These are phyloP conservation scores for Achlya hypogyna DNA, from an alignment of 352 stramenopile species.

Conservation along the genomic window DNA sequence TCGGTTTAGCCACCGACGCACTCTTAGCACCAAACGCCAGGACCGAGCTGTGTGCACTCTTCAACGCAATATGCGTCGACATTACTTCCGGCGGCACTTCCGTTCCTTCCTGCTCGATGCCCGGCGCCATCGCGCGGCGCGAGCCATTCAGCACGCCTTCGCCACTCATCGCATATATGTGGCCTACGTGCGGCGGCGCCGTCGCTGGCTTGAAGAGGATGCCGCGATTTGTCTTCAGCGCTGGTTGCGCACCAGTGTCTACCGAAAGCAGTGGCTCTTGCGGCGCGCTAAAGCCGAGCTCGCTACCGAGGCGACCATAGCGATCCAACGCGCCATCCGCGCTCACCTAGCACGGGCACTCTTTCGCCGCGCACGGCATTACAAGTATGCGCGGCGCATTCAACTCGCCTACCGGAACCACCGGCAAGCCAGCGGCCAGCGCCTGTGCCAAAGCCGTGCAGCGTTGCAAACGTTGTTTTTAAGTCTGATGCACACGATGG, in stretches of 20 bases:
- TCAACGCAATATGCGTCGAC: conserved; percentile 1
- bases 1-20: background rate
- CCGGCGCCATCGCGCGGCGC: conserved; percentile 21
- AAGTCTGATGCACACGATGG: too few relatives aligned
- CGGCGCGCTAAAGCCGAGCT: conserved; percentile 42
- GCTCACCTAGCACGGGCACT: conserved; percentile 37
- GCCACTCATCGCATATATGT: conserved; percentile 27
- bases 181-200: conserved; percentile 7
- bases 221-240: conserved; percentile 27
- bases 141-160: conserved; percentile 15
- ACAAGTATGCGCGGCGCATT: conserved; percentile 26
- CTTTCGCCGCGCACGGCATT: conserved; percentile 24
- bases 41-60: background rate
- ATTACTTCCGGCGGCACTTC: background rate
- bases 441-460: too few relatives aligned
- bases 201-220: conserved; percentile 27
- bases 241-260: conserved; percentile 23
- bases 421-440: too few relatives aligned
- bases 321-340: conserved; percentile 34
- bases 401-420: conserved; percentile 40
- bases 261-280: conserved; percentile 22
- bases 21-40: conserved; percentile 22
- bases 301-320: conserved; percentile 26
- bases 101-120: conserved; percentile 2
- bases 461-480: too few relatives aligned